phyloP scores from a whole-genome alignment of 2,329 filamentous ascomycete species.

The Amesomyces nigricolor region DNA sequence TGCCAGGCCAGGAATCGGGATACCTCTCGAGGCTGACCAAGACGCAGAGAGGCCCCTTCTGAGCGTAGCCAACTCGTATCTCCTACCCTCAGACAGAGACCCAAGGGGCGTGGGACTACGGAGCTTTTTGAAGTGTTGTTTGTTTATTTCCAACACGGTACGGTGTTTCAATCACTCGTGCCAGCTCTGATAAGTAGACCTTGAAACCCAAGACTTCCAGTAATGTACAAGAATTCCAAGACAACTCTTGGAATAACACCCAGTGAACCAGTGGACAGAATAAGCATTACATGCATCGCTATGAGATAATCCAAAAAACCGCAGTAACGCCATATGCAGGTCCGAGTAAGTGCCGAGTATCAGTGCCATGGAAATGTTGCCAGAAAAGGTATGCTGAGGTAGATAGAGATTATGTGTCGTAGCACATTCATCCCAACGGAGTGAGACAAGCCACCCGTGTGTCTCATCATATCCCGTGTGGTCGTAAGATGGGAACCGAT shows the following conservation, averaged over 20 bases:
- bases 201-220: neutral
- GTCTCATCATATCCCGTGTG: too few relatives aligned
- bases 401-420: neutral
- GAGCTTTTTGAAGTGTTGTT: too few relatives aligned
- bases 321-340: neutral
- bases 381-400: neutral
- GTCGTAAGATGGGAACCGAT: neutral
- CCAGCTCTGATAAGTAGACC: too few relatives aligned
- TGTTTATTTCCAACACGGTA: too few relatives aligned
- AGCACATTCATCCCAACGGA: neutral
- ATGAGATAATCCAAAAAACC: neutral
- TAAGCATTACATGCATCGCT: constrained; percentile 6
- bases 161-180: too few relatives aligned
- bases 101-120: too few relatives aligned
- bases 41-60: too few relatives aligned
- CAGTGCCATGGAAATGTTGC: neutral
- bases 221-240: neutral
- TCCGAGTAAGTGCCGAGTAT: neutral
- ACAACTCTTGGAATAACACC: neutral
- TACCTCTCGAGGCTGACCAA: too few relatives aligned
- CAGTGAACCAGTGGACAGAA: neutral
- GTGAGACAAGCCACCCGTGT: neutral
- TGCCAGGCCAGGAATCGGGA: too few relatives aligned
- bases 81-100: too few relatives aligned
- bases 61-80: too few relatives aligned